These are phyloP conservation scores for Kodamaea hsintzibuensis DNA, from an alignment of 805 yeast genomes.

Conservation along the genomic window DNA sequence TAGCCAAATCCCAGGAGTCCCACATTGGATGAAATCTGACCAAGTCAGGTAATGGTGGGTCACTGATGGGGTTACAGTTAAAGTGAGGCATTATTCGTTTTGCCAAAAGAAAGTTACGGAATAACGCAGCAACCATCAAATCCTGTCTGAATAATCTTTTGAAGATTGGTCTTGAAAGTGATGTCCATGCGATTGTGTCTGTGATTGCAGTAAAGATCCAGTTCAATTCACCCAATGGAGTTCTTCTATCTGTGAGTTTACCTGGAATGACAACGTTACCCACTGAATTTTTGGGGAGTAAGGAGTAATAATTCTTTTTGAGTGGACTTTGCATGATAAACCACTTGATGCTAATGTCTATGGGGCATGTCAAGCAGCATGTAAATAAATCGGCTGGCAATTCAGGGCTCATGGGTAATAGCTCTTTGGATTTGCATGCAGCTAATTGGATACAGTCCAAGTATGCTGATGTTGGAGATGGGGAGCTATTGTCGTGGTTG, in stretches of 20 bases:
- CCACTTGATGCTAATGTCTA: slow-evolving; percentile 90
- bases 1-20: slow-evolving; percentile 98
- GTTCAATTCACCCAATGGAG: slow-evolving; percentile 92
- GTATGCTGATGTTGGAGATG: slow-evolving; percentile 67
- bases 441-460: slow-evolving; percentile 91
- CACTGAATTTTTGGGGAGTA: slow-evolving; percentile 46
- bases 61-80: slow-evolving; percentile 92
- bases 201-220: slow-evolving; percentile 99
- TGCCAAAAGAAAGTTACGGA: slow-evolving; percentile 88
- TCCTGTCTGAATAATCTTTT: slow-evolving; percentile 92
- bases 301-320: slow-evolving; percentile 49
- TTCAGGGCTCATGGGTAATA: slow-evolving; percentile 89
- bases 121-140: slow-evolving; percentile 92
- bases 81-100: slow-evolving; percentile 91
- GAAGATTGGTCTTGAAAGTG: slow-evolving; percentile 82
- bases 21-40: slow-evolving; percentile 87
- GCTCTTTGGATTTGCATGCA: slow-evolving; percentile 84
- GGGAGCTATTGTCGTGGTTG: slow-evolving; percentile 49
- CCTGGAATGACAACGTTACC: slow-evolving; percentile 82
- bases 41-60: slow-evolving; percentile 86
- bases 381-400: slow-evolving; percentile 95
- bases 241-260: slow-evolving; percentile 84
- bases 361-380: slow-evolving; percentile 93
- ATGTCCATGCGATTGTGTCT: slow-evolving; percentile 97
- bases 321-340: slow-evolving; percentile 82